These are phyloP conservation scores for Lophiostoma macrostomum DNA, from an alignment of 495 filamentous ascomycete species.

Conservation along the genomic window DNA sequence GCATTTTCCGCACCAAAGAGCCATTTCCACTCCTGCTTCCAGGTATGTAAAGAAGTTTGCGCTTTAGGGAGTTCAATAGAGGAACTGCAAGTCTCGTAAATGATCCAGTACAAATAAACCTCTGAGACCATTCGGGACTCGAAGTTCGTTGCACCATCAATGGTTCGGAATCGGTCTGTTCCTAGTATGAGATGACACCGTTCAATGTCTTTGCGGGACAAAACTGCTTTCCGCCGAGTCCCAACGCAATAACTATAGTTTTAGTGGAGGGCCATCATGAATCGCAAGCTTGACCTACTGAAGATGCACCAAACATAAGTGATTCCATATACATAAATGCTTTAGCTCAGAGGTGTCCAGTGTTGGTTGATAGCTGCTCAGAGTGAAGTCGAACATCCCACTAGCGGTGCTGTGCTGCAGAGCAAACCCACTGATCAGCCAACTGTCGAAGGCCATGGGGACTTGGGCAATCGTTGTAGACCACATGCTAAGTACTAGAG, in stretches of 20 bases:
- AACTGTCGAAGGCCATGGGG: constrained; percentile 49
- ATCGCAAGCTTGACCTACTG: constrained; percentile 27
- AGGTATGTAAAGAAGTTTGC: constrained; percentile 40
- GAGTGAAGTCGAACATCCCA: constrained; percentile 39
- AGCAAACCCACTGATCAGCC: constrained; percentile 49
- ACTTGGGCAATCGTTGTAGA: constrained; percentile 50
- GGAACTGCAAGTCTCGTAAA: constrained; percentile 39
- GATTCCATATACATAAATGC: constrained; percentile 47
- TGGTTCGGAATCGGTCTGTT: too few relatives aligned
- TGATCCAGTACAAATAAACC: constrained; percentile 47
- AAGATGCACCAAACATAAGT: constrained; percentile 47
- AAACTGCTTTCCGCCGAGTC: constrained; percentile 43
- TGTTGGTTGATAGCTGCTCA: background rate
- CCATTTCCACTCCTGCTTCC: constrained; percentile 45
- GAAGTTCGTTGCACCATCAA: constrained; percentile 46
- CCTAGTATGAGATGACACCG: constrained; percentile 40
- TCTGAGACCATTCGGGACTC: constrained; percentile 50
- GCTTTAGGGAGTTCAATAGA: constrained; percentile 41
- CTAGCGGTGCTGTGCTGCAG: constrained; percentile 46
- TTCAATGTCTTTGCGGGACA: constrained; percentile 44
- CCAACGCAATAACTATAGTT: constrained; percentile 44
- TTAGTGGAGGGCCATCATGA: background rate
- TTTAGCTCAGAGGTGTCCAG: constrained; percentile 33
- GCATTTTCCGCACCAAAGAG: constrained; percentile 39
- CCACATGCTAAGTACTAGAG: constrained; percentile 47